These are phyloP conservation scores for Salix exigua DNA, from an alignment of 345 rosid genomes.

Conservation along the genomic window DNA sequence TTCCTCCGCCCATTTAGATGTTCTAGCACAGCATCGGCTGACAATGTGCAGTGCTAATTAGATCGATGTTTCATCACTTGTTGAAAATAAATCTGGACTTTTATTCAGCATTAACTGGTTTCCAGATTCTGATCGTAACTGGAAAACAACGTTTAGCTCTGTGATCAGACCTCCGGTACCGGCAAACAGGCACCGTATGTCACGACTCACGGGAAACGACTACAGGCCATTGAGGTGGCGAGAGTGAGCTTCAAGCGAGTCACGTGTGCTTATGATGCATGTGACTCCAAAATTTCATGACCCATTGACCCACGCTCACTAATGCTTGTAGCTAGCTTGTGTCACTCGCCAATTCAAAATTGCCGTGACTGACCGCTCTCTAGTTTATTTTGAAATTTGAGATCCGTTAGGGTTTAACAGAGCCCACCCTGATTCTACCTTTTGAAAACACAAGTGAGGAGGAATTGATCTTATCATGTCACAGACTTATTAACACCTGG, in stretches of 20 bases:
- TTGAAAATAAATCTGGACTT: background rate
- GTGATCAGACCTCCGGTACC: background rate
- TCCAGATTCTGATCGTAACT: background rate
- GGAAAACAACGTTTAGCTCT: background rate
- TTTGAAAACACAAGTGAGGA: background rate
- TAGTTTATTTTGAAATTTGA: background rate
- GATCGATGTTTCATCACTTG: background rate
- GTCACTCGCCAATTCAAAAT: background rate
- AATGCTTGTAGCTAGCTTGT: no score
- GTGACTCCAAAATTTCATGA: background rate
- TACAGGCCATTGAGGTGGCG: background rate
- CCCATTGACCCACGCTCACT: background rate
- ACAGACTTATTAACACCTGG: background rate
- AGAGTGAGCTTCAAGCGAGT: background rate
- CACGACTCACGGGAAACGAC: background rate
- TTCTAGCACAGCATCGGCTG: background rate
- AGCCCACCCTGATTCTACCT: background rate
- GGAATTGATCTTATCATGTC: background rate
- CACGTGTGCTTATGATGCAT: background rate
- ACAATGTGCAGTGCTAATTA: background rate
- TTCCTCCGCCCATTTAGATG: background rate
- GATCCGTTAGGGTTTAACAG: background rate
- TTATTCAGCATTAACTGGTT: background rate
- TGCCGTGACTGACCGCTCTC: background rate
- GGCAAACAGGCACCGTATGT: background rate